Conservation (phyloP, 2,329 filamentous ascomycete genomes). For the Stagonosporopsis rhizophila region DNA sequence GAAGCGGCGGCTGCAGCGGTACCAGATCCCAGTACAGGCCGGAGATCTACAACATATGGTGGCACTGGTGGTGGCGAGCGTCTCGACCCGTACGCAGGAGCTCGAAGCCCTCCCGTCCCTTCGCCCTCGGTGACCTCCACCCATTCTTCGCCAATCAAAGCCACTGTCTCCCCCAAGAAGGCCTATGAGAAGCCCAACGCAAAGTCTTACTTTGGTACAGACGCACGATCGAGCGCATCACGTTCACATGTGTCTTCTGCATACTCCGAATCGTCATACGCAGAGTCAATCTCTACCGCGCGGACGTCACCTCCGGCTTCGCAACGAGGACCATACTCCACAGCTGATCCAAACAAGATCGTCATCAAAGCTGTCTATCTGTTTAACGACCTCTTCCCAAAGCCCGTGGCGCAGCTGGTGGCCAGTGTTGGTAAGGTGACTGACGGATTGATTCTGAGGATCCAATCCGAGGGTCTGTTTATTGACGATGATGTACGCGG, state of each 20-base stretch:
- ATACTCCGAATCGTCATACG: slow-evolving; percentile 86
- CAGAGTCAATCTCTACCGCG: slow-evolving; percentile 81
- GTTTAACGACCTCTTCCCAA: slow-evolving; percentile 88
- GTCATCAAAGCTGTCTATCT: slow-evolving; percentile 91
- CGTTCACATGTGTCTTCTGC: slow-evolving; percentile 54
- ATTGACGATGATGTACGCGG: slow-evolving; percentile 94
- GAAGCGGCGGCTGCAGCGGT: slow-evolving; percentile 24
- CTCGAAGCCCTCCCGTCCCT: slow-evolving; percentile 64
- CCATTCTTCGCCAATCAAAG: slow-evolving; percentile 49
- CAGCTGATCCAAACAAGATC: slow-evolving; percentile 93
- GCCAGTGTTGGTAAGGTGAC: slow-evolving; percentile 85
- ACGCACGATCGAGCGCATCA: slow-evolving; percentile 31
- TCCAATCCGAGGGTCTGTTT: slow-evolving; percentile 93
- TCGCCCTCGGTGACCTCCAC: slow-evolving; percentile 47
- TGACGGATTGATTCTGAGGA: slow-evolving; percentile 88
- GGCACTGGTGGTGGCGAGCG: slow-evolving; percentile 67
- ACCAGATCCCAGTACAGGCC: slow-evolving; percentile 30
- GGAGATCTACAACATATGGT: slow-evolving; percentile 49
- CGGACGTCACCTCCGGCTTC: slow-evolving; percentile 84
- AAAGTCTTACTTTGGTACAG: slow-evolving; percentile 65
- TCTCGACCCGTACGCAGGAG: slow-evolving; percentile 70
- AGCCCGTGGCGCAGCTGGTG: slow-evolving; percentile 88
- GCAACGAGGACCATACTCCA: slow-evolving; percentile 78
- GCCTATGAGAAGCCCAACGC: slow-evolving; percentile 59
- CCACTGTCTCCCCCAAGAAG: slow-evolving; percentile 49